Percentiles rank a stretch among this genome's conserved stretches.
These are phyloP conservation scores for Amphichorda felina DNA, from an alignment of 2,329 filamentous ascomycete genomes.

Conservation along the genomic window DNA sequence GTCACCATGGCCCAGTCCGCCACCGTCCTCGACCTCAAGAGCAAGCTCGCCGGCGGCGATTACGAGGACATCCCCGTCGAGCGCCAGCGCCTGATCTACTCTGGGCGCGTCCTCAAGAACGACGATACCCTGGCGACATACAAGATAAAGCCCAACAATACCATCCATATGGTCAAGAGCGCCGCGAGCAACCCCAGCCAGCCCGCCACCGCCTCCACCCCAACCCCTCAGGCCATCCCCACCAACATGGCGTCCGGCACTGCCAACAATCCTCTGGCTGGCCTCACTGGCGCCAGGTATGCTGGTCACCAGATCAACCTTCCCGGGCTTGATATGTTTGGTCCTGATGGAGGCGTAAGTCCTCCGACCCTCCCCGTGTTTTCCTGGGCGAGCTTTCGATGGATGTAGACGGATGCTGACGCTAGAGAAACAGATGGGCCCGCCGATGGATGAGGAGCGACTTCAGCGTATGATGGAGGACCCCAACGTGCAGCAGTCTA, in stretches of 20 bases:
- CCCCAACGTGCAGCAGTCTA: conserved; percentile 71
- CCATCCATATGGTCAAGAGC: conserved; percentile 92
- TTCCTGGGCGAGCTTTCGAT: not conserved
- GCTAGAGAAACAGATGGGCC: conserved; percentile 59
- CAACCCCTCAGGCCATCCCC: conserved; percentile 35
- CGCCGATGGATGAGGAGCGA: conserved; percentile 68
- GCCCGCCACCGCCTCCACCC: conserved; percentile 25
- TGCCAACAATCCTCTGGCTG: conserved; percentile 81
- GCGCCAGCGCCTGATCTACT: conserved; percentile 93
- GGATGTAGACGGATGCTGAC: conserved; percentile 10
- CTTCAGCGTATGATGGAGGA: conserved; percentile 80
- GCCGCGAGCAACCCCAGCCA: conserved; percentile 68
- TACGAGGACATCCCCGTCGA: conserved; percentile 80
- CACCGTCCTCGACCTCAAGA: conserved; percentile 78
- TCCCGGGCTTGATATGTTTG: conserved; percentile 79
- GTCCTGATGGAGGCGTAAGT: conserved; percentile 86
- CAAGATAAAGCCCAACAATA: conserved; percentile 95
- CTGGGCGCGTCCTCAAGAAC: conserved; percentile 92
- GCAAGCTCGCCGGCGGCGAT: conserved; percentile 68
- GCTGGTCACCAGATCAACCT: conserved; percentile 77
- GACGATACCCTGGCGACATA: conserved; percentile 72
- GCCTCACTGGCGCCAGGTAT: conserved; percentile 84
- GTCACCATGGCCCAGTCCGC: conserved; percentile 69
- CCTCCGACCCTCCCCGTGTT: not conserved
- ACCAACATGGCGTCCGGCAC: conserved; percentile 74